Percentiles rank a stretch among this genome's conserved stretches.
phyloP scores from a whole-genome alignment of 805 yeast genomes.

The Jamesozyma hellenica region DNA sequence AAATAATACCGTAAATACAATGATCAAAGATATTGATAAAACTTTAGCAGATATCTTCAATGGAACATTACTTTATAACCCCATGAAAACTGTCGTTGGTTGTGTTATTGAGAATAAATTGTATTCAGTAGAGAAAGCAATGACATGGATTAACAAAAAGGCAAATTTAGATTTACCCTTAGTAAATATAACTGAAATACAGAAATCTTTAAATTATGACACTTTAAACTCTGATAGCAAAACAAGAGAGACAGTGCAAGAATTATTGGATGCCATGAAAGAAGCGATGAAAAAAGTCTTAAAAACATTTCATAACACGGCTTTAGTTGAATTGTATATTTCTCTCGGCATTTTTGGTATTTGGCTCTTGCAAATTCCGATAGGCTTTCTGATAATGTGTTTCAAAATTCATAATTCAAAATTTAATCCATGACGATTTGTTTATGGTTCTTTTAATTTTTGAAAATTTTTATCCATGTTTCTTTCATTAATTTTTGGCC shows the following conservation, averaged over 20 bases:
- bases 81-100: slow-evolving; percentile 58
- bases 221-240: slow-evolving; percentile 1
- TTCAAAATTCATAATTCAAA: background rate
- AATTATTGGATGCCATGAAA: slow-evolving; percentile 12
- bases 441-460: no score
- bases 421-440: background rate
- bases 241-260: slow-evolving; percentile 4
- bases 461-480: no score
- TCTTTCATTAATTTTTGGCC: no score
- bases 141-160: slow-evolving; percentile 67
- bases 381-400: slow-evolving; percentile 26
- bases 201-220: slow-evolving; percentile 9
- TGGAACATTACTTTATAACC: slow-evolving; percentile 52
- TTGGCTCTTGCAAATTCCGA: slow-evolving; percentile 40
- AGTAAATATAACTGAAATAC: slow-evolving; percentile 30
- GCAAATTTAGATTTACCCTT: slow-evolving; percentile 51
- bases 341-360: slow-evolving; percentile 35
- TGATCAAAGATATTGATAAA: slow-evolving; percentile 48
- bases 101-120: slow-evolving; percentile 76
- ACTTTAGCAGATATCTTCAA: slow-evolving; percentile 54
- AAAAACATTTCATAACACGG: slow-evolving; percentile 20
- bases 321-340: slow-evolving; percentile 39
- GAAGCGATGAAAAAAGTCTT: slow-evolving; percentile 24
- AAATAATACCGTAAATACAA: slow-evolving; percentile 48
- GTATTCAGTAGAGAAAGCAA: slow-evolving; percentile 52